Evolutionary conservation across 495 filamentous ascomycete species (phyloP).

Genomic region (Aspergillus mulundensis): DNA sequence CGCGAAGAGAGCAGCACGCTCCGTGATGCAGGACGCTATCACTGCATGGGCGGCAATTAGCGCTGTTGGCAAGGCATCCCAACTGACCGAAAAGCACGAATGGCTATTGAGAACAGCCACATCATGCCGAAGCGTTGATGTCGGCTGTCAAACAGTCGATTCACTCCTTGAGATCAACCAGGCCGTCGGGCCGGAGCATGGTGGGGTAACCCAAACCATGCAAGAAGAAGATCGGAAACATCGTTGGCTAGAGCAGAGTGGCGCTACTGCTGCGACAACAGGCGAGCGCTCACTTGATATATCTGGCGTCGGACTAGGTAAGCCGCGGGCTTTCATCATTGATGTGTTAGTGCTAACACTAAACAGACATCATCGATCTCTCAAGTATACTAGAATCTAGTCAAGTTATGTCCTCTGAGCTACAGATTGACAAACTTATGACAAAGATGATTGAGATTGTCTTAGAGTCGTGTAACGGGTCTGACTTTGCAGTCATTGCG

Average conservation of each 20-base stretch:
- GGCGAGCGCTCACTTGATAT: constrained; percentile 40
- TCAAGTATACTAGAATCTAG: constrained; percentile 83
- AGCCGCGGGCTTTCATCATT: not conserved
- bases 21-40: constrained; percentile 67
- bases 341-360: constrained; percentile 6
- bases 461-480: constrained; percentile 76
- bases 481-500: constrained; percentile 74
- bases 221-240: constrained; percentile 61
- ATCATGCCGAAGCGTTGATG: constrained; percentile 59
- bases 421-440: constrained; percentile 77
- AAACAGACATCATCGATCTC: constrained; percentile 75
- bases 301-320: constrained; percentile 42
- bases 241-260: constrained; percentile 71
- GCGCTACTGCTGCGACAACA: constrained; percentile 15
- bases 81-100: constrained; percentile 66
- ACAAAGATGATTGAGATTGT: constrained; percentile 91
- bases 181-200: constrained; percentile 51
- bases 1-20: constrained; percentile 68
- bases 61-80: constrained; percentile 68
- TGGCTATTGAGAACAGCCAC: constrained; percentile 66
- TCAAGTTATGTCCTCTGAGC: constrained; percentile 85
- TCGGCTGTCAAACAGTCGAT: constrained; percentile 67
- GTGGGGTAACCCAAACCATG: constrained; percentile 32
- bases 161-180: constrained; percentile 43
- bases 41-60: constrained; percentile 69